These are phyloP conservation scores for Yamadazyma olivae DNA, from an alignment of 805 yeast species.

Conservation along the genomic window DNA sequence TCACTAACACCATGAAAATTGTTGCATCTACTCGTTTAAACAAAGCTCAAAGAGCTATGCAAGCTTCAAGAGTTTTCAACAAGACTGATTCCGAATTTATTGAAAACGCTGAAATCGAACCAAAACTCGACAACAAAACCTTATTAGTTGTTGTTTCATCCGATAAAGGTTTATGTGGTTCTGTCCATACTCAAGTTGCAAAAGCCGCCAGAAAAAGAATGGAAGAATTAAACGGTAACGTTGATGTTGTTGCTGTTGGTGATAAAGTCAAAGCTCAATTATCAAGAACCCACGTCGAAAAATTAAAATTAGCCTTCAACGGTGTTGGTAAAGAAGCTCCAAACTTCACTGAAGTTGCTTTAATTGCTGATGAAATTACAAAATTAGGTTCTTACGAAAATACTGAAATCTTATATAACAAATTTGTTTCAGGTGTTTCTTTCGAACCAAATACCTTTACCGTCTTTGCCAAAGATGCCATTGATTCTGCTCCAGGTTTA, in stretches of 20 bases:
- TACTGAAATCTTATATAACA: constrained; percentile 82
- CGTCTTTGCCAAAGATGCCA: constrained; percentile 65
- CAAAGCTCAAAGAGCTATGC: constrained; percentile 95
- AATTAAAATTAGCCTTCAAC: constrained; percentile 71
- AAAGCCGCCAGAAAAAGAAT: constrained; percentile 77
- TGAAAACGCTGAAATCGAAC: constrained; percentile 71
- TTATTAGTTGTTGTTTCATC: constrained; percentile 87
- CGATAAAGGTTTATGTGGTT: constrained; percentile 98
- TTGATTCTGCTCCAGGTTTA: constrained; percentile 82
- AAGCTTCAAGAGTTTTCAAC: constrained; percentile 79
- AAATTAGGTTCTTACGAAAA: constrained; percentile 69
- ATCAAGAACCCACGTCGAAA: constrained; percentile 71
- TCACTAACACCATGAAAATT: constrained; percentile 99
- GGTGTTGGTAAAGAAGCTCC: constrained; percentile 98
- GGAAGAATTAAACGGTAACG: constrained; percentile 57
- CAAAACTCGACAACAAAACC: constrained; percentile 61
- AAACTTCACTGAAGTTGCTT: constrained; percentile 83
- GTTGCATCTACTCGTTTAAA: constrained; percentile 96
- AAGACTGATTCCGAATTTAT: constrained; percentile 76
- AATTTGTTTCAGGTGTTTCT: constrained; percentile 81
- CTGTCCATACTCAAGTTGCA: constrained; percentile 93
- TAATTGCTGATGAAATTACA: constrained; percentile 80
- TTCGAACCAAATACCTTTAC: constrained; percentile 78
- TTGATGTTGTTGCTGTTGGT: constrained; percentile 84
- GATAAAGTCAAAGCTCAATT: constrained; percentile 92